A percentile compares a stretch with the other conserved stretches of the same genome.
These are phyloP conservation scores for Tilletiopsis washingtonensis DNA, from an alignment of 1,284 basidiomycete genomes.

Conservation along the genomic window DNA sequence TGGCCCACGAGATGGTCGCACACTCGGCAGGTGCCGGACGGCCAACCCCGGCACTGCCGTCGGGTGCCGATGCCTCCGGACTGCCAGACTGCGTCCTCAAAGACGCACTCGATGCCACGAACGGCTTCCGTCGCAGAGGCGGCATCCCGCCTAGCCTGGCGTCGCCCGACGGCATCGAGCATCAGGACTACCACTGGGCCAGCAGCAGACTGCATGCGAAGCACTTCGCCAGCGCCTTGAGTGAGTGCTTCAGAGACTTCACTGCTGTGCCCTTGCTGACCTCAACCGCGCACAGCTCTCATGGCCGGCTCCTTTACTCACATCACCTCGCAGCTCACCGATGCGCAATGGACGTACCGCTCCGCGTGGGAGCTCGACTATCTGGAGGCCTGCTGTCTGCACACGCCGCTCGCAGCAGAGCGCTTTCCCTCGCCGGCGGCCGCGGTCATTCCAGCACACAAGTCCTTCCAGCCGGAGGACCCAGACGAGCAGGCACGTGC, in stretches of 20 bases:
- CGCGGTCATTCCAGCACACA: conserved; percentile 15
- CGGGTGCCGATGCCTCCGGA: too few relatives aligned
- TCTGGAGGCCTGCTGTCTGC: conserved; percentile 40
- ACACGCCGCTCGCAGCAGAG: conserved; percentile 23
- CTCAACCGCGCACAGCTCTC: conserved; percentile 10
- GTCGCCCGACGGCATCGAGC: conserved; percentile 25
- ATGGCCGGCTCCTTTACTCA: conserved; percentile 22
- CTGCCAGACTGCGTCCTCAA: conserved; percentile 25
- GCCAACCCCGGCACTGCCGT: too few relatives aligned
- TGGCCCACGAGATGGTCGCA: conserved; percentile 31
- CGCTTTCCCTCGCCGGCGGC: conserved; percentile 38
- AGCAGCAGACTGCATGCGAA: conserved; percentile 20
- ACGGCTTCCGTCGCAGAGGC: conserved; percentile 28
- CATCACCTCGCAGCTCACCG: conserved; percentile 21
- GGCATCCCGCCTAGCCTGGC: conserved; percentile 39
- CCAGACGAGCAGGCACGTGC: conserved; percentile 14
- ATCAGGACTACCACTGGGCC: conserved; percentile 39
- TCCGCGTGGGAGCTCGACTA: conserved; percentile 46
- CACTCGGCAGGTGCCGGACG: not conserved
- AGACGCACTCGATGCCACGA: conserved; percentile 20
- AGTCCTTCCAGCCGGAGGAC: conserved; percentile 14
- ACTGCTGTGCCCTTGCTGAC: not conserved
- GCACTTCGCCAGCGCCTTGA: conserved; percentile 31
- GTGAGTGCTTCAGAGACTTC: conserved; percentile 1
- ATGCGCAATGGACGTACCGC: conserved; percentile 19